Conservation (phyloP, 2,329 filamentous ascomycete species). For the Pyrenophora tritici-repentis region DNA sequence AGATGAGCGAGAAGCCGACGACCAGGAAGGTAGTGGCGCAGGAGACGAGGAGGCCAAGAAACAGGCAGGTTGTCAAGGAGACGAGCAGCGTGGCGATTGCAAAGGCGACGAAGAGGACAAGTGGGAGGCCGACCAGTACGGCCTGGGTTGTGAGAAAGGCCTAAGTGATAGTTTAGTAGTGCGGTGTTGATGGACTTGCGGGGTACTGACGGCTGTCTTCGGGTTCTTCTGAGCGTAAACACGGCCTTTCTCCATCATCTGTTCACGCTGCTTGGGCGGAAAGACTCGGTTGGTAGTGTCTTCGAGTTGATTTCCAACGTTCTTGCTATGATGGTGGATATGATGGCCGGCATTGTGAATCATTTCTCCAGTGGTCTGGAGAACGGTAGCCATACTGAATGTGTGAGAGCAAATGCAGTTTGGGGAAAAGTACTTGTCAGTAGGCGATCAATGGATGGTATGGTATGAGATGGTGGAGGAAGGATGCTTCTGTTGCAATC, state of each 20-base stretch:
- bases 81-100: conserved; percentile 65
- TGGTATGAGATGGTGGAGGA: background rate
- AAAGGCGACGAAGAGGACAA: conserved; percentile 72
- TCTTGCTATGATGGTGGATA: conserved; percentile 20
- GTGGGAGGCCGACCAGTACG: conserved; percentile 67
- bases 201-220: conserved; percentile 65
- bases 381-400: conserved; percentile 23
- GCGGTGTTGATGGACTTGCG: no score
- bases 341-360: conserved; percentile 26
- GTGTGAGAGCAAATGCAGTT: background rate
- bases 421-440: background rate
- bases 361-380: conserved; percentile 34
- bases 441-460: conserved; percentile 1
- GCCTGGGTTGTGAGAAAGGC: conserved; percentile 70
- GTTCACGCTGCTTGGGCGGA: conserved; percentile 64
- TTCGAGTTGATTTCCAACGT: conserved; percentile 31
- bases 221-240: conserved; percentile 68
- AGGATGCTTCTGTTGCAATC: background rate
- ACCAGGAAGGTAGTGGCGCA: conserved; percentile 69
- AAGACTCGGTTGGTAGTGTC: conserved; percentile 58
- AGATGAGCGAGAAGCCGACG: conserved; percentile 66
- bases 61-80: conserved; percentile 63
- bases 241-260: conserved; percentile 58
- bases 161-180: conserved; percentile 48
- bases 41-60: conserved; percentile 57